These are phyloP conservation scores for Cubamyces lactineus DNA, from an alignment of 768 basidiomycete genomes.

Conservation along the genomic window DNA sequence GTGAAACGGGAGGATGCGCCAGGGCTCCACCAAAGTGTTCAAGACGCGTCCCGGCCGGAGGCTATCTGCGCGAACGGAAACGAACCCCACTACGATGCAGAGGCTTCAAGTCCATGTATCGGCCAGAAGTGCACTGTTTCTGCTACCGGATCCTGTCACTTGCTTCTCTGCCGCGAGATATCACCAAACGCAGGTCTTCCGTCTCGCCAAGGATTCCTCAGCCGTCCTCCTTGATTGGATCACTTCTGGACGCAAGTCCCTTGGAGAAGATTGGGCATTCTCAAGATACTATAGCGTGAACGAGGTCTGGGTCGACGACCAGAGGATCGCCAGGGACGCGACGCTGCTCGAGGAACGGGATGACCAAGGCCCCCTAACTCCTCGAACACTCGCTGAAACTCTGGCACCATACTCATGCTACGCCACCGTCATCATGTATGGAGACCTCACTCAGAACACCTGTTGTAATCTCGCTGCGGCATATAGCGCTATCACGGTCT, in stretches of 20 bases:
- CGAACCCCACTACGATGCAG: slow-evolving; percentile 55
- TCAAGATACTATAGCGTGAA: slow-evolving; percentile 84
- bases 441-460: slow-evolving; percentile 57
- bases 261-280: slow-evolving; percentile 91
- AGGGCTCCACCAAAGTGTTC: slow-evolving; percentile 97
- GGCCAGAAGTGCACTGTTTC: slow-evolving; percentile 60
- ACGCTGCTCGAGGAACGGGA: slow-evolving; percentile 66
- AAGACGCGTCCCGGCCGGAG: slow-evolving; percentile 71
- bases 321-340: slow-evolving; percentile 74
- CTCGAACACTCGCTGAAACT: slow-evolving; percentile 57
- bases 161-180: slow-evolving; percentile 88
- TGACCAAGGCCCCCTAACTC: slow-evolving; percentile 33
- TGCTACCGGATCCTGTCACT: slow-evolving; percentile 92
- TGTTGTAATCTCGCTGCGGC: slow-evolving; percentile 50
- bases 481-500: slow-evolving; percentile 63
- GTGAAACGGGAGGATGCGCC: slow-evolving; percentile 12
- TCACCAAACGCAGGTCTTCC: slow-evolving; percentile 81
- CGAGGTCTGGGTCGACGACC: slow-evolving; percentile 71
- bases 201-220: slow-evolving; percentile 60
- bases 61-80: slow-evolving; percentile 40
- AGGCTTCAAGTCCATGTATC: slow-evolving; percentile 60
- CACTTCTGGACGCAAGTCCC: slow-evolving; percentile 81
- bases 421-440: slow-evolving; percentile 81
- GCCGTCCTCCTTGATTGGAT: slow-evolving; percentile 87
- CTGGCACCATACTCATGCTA: slow-evolving; percentile 89